Base-by-base conservation (phyloP, 371 early-diverging fungal genomes). In the Sporodiniella umbellata region DNA sequence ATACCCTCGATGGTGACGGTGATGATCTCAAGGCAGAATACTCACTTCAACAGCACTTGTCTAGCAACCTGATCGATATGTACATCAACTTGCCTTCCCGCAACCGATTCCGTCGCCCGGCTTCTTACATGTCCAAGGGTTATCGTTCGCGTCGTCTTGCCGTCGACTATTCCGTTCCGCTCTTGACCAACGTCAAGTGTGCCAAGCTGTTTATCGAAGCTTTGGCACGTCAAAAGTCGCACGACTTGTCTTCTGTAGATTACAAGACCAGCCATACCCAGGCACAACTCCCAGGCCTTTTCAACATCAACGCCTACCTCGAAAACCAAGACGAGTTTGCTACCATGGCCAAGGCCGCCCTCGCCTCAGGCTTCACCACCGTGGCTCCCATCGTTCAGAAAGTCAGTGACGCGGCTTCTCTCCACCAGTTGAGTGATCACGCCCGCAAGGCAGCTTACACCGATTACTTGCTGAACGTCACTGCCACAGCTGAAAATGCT, bases 161-260 rank as follows among this genome's bases (percentile, higher is more conserved):
- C 28, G 94, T 96, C 18, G 98, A 98, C 72, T 90, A 92, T 57
- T 90, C 92, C 30, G 80, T 96, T 45, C 96, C 97, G 15, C 73
- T 98, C 59, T 92, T 98, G 72, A 98, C 95, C 62, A 95, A 98
- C 68, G 85, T 95, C 79, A 96, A 98, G 79, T 94, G 95, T 67
- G 98, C 97, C 63, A 94, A 93, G 78, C 74, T 98, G 54, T 95
- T 98, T 55, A 79, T 96, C 30, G 98, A 96, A 78, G 96, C 98
- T 1, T 72, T 96, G 43, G 81, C 88, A 10, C 88, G 94, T 54
- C 75, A 81, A 53, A 77, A 78, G 50, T 82, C 80, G 2, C 87
- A 87, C 67, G 88, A 91, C 47, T 79, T 96, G 21, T 66, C 80
- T 8, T 68, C 81, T 37, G 83, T 90, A 47, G 96, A 98, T 69